These are phyloP conservation scores for Rhizopogon vinicolor DNA, from an alignment of 768 basidiomycete species.

Conservation along the genomic window DNA sequence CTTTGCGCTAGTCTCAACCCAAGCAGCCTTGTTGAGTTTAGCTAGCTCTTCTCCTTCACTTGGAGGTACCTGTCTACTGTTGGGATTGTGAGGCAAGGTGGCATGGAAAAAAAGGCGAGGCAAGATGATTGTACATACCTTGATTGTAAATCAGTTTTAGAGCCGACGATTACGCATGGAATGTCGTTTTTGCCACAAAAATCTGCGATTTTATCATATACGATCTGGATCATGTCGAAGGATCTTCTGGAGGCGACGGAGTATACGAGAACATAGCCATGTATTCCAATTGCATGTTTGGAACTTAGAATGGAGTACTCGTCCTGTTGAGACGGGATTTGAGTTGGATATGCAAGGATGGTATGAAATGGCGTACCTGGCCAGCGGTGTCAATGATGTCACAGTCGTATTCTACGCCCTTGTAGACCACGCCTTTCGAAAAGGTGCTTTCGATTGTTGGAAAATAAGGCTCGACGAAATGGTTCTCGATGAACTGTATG, in stretches of 20 bases:
- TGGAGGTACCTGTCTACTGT: conserved; percentile 66
- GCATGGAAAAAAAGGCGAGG: conserved; percentile 6
- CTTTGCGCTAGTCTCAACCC: conserved; percentile 88
- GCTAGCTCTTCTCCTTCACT: conserved; percentile 77
- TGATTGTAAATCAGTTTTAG: conserved; percentile 79
- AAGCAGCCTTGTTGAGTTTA: conserved; percentile 65
- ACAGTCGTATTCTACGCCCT: conserved; percentile 89
- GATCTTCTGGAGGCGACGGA: conserved; percentile 85
- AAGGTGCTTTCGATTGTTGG: conserved; percentile 92
- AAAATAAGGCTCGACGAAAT: conserved; percentile 90
- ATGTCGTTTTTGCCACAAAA: conserved; percentile 81
- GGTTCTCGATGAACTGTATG: conserved; percentile 89
- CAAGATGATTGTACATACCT: conserved; percentile 46
- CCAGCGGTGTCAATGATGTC: conserved; percentile 98
- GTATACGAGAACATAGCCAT: conserved; percentile 96
- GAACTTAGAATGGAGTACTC: conserved; percentile 93
- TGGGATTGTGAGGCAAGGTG: conserved; percentile 29
- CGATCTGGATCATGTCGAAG: conserved; percentile 92
- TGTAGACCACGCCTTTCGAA: conserved; percentile 80
- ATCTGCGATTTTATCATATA: conserved; percentile 91
- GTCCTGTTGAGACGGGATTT: conserved; percentile 48
- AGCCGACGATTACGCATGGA: conserved; percentile 92
- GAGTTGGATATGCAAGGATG: conserved; percentile 4
- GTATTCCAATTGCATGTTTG: conserved; percentile 94
- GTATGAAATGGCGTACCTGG: conserved; percentile 53